Evolutionary conservation across 2,329 filamentous ascomycete species (phyloP).

Genomic region (Xylaria sp.): DNA sequence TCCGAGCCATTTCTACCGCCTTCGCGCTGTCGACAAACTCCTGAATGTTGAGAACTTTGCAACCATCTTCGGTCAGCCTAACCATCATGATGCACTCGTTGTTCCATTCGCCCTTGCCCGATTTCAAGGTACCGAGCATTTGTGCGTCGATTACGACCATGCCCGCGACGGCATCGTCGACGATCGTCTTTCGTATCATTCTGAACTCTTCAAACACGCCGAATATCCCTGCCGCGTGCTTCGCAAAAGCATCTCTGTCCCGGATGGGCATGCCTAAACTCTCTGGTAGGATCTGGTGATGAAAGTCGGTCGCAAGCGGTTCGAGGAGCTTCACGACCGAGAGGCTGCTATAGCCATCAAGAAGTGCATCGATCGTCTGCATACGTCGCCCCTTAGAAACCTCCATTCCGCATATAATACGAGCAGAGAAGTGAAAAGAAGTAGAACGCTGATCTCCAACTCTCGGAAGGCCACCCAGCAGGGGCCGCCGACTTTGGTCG

Average conservation of each 20-base stretch:
- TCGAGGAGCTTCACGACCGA: constrained; percentile 53
- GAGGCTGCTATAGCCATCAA: constrained; percentile 55
- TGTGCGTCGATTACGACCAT: constrained; percentile 53
- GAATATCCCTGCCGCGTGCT: constrained; percentile 56
- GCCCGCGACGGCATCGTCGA: constrained; percentile 49
- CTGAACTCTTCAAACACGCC: constrained; percentile 55
- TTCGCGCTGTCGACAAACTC: constrained; percentile 59
- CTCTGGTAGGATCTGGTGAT: constrained; percentile 54
- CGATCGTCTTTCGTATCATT: constrained; percentile 53
- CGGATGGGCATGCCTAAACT: constrained; percentile 54
- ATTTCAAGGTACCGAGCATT: constrained; percentile 51
- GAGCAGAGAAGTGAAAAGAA: background rate
- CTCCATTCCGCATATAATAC: constrained; percentile 11
- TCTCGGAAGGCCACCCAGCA: background rate
- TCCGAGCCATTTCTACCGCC: constrained; percentile 52
- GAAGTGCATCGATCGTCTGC: constrained; percentile 37
- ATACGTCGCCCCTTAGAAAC: constrained; percentile 19
- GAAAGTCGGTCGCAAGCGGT: constrained; percentile 53
- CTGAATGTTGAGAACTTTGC: constrained; percentile 43
- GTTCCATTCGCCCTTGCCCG: constrained; percentile 42
- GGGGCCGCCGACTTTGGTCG: background rate
- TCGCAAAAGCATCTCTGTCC: constrained; percentile 52
- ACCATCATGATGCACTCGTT: constrained; percentile 53
- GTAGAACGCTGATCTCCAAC: background rate
- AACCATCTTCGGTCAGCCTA: constrained; percentile 46